phyloP scores from a whole-genome alignment of 306 rosid genomes.

The Arachis stenosperma region DNA sequence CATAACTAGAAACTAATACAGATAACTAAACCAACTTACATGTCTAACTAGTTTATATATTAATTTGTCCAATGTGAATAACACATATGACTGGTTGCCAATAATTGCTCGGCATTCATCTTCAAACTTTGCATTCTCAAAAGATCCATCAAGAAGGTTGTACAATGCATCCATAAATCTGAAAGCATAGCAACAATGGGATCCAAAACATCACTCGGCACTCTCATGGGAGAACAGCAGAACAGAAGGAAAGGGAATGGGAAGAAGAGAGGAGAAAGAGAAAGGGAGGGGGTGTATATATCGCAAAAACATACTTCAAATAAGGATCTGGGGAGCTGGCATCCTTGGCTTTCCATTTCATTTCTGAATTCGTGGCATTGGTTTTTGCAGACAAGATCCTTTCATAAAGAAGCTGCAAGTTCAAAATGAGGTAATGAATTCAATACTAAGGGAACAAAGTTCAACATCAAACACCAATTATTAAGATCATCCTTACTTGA shows the following conservation, averaged over 20 bases:
- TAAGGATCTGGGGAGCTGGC: slow-evolving; percentile 65
- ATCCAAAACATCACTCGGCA: slow-evolving; percentile 6
- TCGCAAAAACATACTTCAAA: slow-evolving; percentile 55
- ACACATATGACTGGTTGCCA: slow-evolving; percentile 90
- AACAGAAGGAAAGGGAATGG: neutral
- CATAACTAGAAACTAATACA: slow-evolving; percentile 26
- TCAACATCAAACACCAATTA: neutral
- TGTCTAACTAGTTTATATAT: slow-evolving; percentile 92
- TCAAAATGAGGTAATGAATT: slow-evolving; percentile 41
- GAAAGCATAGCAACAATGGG: slow-evolving; percentile 29
- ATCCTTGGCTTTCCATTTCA: slow-evolving; percentile 74
- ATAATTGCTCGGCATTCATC: slow-evolving; percentile 94
- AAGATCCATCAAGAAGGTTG: slow-evolving; percentile 90
- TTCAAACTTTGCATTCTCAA: slow-evolving; percentile 91
- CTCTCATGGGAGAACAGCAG: neutral
- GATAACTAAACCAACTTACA: slow-evolving; percentile 45
- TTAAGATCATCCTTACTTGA: slow-evolving; percentile 66
- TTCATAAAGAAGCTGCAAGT: slow-evolving; percentile 81
- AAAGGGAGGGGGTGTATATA: neutral
- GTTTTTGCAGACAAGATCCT: slow-evolving; percentile 82
- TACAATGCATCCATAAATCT: slow-evolving; percentile 84
- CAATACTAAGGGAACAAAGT: slow-evolving; percentile 28
- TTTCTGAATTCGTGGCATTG: slow-evolving; percentile 69
- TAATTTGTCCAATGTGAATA: slow-evolving; percentile 93
- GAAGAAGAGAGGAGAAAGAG: neutral